A percentile compares a stretch with the other conserved stretches of the same genome.
These are phyloP conservation scores for Pseudogymnoascus sp. DNA, from an alignment of 2,329 filamentous ascomycete species.

Conservation along the genomic window DNA sequence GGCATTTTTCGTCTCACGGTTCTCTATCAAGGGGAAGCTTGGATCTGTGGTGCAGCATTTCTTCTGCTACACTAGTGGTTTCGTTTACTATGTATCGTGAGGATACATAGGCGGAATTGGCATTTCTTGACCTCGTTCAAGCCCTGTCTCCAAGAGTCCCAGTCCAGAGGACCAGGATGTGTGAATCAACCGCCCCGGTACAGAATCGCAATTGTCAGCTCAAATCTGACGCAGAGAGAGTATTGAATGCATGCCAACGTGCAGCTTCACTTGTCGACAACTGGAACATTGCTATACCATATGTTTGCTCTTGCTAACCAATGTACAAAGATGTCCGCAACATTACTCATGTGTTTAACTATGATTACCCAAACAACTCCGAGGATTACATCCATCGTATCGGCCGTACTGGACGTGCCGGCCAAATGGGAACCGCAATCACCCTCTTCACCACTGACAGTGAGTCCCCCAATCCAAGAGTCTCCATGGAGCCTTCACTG, in stretches of 20 bases:
- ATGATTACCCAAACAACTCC: constrained; percentile 99
- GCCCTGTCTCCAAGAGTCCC: constrained; percentile 60
- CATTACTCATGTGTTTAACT: constrained; percentile 99
- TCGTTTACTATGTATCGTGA: constrained; percentile 57
- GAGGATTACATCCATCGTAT: constrained; percentile 98
- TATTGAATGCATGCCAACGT: constrained; percentile 29
- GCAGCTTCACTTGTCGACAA: constrained; percentile 33
- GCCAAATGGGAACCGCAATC: constrained; percentile 90
- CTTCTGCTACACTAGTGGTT: constrained; percentile 63
- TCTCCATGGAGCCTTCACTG: constrained; percentile 16
- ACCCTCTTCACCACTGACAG: constrained; percentile 99
- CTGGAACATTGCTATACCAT: constrained; percentile 55
- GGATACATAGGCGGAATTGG: constrained; percentile 72
- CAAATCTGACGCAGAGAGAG: constrained; percentile 31
- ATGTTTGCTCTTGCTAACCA: constrained; percentile 69
- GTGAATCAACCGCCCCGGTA: constrained; percentile 44
- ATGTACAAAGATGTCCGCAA: constrained; percentile 94
- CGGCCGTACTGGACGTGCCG: constrained; percentile 91
- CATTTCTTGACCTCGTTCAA: constrained; percentile 75
- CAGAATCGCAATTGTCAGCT: constrained; percentile 32
- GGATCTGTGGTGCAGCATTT: constrained; percentile 66
- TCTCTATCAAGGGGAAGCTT: constrained; percentile 76
- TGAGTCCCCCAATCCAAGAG: constrained; percentile 45
- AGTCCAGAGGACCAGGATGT: constrained; percentile 49
- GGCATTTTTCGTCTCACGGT: constrained; percentile 79